Evolutionary conservation across 768 basidiomycete genomes (phyloP).

Genomic region (Boletus vinaceobasis): DNA sequence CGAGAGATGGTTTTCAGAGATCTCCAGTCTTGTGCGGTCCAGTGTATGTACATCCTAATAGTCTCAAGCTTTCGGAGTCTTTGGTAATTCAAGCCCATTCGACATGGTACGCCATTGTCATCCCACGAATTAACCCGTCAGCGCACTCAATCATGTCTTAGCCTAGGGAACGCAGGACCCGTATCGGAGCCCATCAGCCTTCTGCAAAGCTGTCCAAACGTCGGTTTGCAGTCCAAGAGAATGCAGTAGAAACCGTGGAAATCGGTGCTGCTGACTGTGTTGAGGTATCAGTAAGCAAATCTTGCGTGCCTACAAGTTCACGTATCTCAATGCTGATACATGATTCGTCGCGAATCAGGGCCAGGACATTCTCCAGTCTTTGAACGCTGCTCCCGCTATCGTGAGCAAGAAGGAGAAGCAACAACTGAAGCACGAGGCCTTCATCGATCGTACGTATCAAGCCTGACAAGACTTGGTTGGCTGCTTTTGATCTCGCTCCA

Average conservation of each 20-base stretch:
- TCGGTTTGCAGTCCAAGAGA: constrained; percentile 48
- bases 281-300: constrained; percentile 40
- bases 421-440: constrained; percentile 60
- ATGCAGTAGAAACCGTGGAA: constrained; percentile 46
- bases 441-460: constrained; percentile 54
- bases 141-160: constrained; percentile 21
- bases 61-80: background rate
- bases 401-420: constrained; percentile 67
- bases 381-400: constrained; percentile 25
- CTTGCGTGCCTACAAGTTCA: background rate
- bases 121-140: background rate
- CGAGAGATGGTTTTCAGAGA: background rate
- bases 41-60: background rate
- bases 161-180: constrained; percentile 39
- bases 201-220: constrained; percentile 50
- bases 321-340: background rate
- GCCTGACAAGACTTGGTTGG: background rate
- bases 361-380: constrained; percentile 40
- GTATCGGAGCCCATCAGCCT: constrained; percentile 45
- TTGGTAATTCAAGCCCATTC: background rate
- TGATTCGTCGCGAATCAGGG: constrained; percentile 31
- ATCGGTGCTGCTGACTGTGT: constrained; percentile 35
- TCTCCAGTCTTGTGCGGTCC: background rate
- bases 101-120: constrained; percentile 20
- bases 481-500: constrained; percentile 18